Base-by-base conservation (phyloP, 1,284 basidiomycete genomes). In the Irpex rosettiformis region DNA sequence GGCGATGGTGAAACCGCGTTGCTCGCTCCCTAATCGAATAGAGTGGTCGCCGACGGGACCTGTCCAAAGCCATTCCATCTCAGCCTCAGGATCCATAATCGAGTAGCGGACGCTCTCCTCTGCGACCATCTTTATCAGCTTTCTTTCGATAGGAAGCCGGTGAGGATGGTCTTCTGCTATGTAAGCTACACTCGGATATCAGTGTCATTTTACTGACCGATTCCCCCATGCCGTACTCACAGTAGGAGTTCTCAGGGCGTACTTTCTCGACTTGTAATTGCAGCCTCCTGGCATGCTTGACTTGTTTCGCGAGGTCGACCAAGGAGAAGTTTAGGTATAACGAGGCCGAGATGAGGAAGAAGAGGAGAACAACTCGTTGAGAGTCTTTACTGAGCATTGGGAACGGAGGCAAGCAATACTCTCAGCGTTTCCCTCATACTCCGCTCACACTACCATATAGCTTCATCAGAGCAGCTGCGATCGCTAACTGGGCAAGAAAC, bases 1-100 rank as follows among this genome's bases (percentile, higher is more conserved):
- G n/a, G 69, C 61, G 13, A 71, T 54, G 18, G 58, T 63, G 61
- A 69, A 71, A 2, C 61, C 59, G 47, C 67, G 65, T 47, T 65
- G 52, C n/a, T 64, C 62, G 11, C 61, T 62, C 0, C 69, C 69
- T 5, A 69, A 63, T 8, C 69, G 67, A 21, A 67, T 58, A 52
- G 59, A 52, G 47, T 63, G 61, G 21, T 60, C 57, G 30, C 63
- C 62, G 33, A 57, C 53, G 22, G 65, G 62, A 27, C 59, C 55
- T 13, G 60, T 61, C 47, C 52, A 58, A 10, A 64, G 37, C 65
- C 65, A 69, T 42, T 67, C 67, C 1, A 54, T 52, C 18, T 61
- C 55, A 1, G 62, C 52, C 13, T 62, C 59, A 5, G 55, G 60
- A 21, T 53, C 56, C 11, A 49, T 57, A 10, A 66, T 43, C 7